Base-by-base conservation (phyloP, 2,329 filamentous ascomycete genomes). In the Alternaria panax region DNA sequence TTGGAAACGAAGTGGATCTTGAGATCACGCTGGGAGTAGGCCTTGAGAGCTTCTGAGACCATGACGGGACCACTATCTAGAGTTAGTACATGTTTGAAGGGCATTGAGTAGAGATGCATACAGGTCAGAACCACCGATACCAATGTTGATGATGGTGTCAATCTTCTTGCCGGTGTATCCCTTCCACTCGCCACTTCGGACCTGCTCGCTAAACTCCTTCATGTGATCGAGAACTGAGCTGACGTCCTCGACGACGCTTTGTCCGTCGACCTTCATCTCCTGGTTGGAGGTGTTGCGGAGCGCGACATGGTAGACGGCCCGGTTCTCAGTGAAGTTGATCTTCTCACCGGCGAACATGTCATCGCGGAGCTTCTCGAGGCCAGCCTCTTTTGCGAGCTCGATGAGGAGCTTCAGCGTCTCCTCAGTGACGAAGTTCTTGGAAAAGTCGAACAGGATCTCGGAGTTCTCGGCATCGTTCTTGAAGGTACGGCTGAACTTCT, bases 1-100 rank as follows among this genome's bases (percentile, higher is more conserved):
- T 99, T 99, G 84, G 94, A 98, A 70, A 99, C 95, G 75, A 99
- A 99, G 86, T 98, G 94, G 45, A 98, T 87, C 66, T 89, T 97
- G 83, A 93, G 87, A 80, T 90, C 89, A 62, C 89, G 87, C 78
- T 92, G 90, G 48, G 92, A 92, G 80, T 99, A 99, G 77, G 93
- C 87, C 86, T 97, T 98, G 73, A 99, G 88, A 45, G 95, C 93
- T 83, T 99, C 95, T 40, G 93, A 95, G 71, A 99, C 95, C 95
- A 99, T 99, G 79, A 99, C 95, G 32, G 95, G 95, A 60, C 95
- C 95, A 68, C 93, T 69, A n/a, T 45, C 45, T 48, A 43, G 18
- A 59, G 69, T 79, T 48, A 80, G 76, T 38, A 58, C 32, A 16
- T 25, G 6, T 30, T 38, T 28, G 0, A 14, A 25, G 12, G 9